Conservation (phyloP, 805 yeast genomes). For the Yamadazyma endophytica region DNA sequence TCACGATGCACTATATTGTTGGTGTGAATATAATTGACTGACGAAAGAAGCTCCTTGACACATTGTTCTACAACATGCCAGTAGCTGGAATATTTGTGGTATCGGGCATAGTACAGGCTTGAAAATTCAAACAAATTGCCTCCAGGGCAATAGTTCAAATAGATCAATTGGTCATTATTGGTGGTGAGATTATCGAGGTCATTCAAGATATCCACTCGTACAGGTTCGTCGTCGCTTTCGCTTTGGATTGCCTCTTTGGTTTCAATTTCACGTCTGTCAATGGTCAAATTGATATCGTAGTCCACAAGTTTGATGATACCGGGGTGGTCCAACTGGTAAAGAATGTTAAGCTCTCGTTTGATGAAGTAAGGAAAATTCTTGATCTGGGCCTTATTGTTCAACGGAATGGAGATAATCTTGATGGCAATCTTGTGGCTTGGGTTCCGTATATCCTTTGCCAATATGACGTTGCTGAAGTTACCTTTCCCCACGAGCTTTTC, state of each 20-base stretch:
- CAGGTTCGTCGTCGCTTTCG: constrained; percentile 12
- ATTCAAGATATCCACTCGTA: constrained; percentile 2
- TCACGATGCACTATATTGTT: constrained; percentile 81
- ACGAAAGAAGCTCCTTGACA: constrained; percentile 65
- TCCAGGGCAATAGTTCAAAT: constrained; percentile 74
- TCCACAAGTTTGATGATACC: constrained; percentile 63
- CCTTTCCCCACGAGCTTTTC: constrained; percentile 54
- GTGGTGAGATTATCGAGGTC: constrained; percentile 11
- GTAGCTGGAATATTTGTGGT: constrained; percentile 35
- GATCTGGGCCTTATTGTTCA: constrained; percentile 17
- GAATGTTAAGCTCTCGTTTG: constrained; percentile 65
- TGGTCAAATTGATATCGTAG: constrained; percentile 29
- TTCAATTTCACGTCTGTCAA: constrained; percentile 20
- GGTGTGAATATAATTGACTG: constrained; percentile 68
- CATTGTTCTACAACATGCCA: constrained; percentile 54
- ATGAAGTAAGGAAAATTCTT: constrained; percentile 33
- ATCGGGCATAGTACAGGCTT: constrained; percentile 24
- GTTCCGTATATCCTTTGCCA: constrained; percentile 33
- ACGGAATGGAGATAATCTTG: constrained; percentile 52
- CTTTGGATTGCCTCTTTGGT: constrained; percentile 11
- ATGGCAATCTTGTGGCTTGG: constrained; percentile 51
- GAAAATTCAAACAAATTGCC: constrained; percentile 77
- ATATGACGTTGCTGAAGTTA: constrained; percentile 60
- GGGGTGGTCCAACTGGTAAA: constrained; percentile 57
- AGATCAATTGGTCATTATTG: constrained; percentile 42